Percentiles rank a stretch among this genome's conserved stretches.
Evolutionary conservation across 352 stramenopile species (phyloP).

Genomic region (Phytopythium chamaehyphon): DNA sequence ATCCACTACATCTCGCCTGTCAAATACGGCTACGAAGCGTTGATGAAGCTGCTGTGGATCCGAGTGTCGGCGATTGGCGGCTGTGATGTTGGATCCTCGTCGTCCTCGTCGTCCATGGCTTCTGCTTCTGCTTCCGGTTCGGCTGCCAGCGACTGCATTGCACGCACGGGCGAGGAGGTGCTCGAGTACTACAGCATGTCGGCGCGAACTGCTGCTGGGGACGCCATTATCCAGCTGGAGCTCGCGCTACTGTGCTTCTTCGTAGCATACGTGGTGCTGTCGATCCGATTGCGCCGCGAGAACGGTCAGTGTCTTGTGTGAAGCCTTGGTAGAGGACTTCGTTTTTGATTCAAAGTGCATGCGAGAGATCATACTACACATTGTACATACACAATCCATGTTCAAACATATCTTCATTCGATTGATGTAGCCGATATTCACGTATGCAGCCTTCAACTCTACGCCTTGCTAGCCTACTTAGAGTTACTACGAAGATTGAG

Average conservation of each 20-base stretch:
- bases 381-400: too few relatives aligned
- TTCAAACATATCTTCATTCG: background rate
- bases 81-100: constrained; percentile 3
- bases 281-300: constrained; percentile 25
- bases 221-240: constrained; percentile 41
- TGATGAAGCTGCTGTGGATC: constrained; percentile 42
- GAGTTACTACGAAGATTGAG: constrained; percentile 18
- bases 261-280: constrained; percentile 29
- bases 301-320: constrained; percentile 8
- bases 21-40: constrained; percentile 31
- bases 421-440: background rate
- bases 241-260: constrained; percentile 28
- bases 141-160: constrained; percentile 26
- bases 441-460: background rate
- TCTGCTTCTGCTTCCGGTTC: background rate
- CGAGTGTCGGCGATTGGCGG: constrained; percentile 20
- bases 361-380: too few relatives aligned
- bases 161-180: constrained; percentile 35
- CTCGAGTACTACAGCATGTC: constrained; percentile 47
- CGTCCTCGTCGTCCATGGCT: too few relatives aligned
- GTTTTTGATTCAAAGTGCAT: too few relatives aligned
- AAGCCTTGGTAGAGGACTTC: background rate
- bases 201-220: constrained; percentile 16
- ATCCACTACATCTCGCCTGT: constrained; percentile 54
- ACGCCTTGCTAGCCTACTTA: constrained; percentile 7